Evolutionary conservation across 768 basidiomycete genomes (phyloP).

Genomic region (Pleurotus sapidus): DNA sequence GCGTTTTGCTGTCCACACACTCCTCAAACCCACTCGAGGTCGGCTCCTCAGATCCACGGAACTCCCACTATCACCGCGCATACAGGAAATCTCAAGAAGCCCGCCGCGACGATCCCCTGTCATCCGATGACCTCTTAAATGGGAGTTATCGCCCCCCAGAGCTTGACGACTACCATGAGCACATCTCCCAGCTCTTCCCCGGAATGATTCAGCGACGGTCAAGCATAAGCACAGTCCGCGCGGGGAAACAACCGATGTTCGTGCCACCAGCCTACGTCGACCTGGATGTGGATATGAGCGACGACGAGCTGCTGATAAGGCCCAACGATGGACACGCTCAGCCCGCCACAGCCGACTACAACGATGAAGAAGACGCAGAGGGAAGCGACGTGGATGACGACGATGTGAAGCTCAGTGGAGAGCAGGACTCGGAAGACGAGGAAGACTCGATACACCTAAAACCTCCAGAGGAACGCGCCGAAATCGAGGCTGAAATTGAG

Average conservation of each 20-base stretch:
- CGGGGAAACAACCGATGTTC: slow-evolving; percentile 6
- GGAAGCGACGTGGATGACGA: slow-evolving; percentile 24
- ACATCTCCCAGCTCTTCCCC: slow-evolving; percentile 44
- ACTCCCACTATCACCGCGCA: slow-evolving; percentile 40
- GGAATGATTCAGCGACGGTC: slow-evolving; percentile 16
- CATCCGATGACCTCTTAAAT: slow-evolving; percentile 51
- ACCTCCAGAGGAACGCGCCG: slow-evolving; percentile 62
- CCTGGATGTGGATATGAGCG: slow-evolving; percentile 51
- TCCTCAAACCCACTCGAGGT: slow-evolving; percentile 75
- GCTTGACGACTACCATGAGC: slow-evolving; percentile 46
- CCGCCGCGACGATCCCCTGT: slow-evolving; percentile 24
- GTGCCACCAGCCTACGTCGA: slow-evolving; percentile 31
- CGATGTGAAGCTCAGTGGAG: slow-evolving; percentile 24
- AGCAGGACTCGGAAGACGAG: slow-evolving; percentile 43
- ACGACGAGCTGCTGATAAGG: slow-evolving; percentile 33
- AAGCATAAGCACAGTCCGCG: slow-evolving; percentile 19
- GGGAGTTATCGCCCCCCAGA: slow-evolving; percentile 34
- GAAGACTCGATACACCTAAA: slow-evolving; percentile 57
- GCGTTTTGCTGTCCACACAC: slow-evolving; percentile 56
- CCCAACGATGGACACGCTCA: slow-evolving; percentile 6
- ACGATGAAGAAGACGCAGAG: slow-evolving; percentile 21
- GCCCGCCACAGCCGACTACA: slow-evolving; percentile 12
- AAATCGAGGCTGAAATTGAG: slow-evolving; percentile 75
- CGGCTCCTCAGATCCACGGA: slow-evolving; percentile 56
- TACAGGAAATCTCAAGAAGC: slow-evolving; percentile 31